phyloP scores from a whole-genome alignment of 2,329 filamentous ascomycete species.

The Dendrostoma leiphaemia region DNA sequence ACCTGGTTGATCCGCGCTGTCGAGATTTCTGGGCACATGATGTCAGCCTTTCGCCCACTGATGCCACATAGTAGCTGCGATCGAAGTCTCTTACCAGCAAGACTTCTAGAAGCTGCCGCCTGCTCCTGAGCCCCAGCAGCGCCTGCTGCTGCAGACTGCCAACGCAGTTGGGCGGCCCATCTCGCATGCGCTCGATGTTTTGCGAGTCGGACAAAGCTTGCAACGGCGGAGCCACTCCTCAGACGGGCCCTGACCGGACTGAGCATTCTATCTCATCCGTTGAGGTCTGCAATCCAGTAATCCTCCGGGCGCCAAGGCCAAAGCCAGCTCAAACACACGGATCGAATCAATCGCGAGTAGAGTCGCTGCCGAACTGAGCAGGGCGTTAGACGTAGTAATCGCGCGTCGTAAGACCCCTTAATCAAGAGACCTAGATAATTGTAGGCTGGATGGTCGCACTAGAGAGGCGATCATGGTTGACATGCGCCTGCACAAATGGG shows the following conservation, averaged over 20 bases:
- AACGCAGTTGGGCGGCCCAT: conserved; percentile 40
- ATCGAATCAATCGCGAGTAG: not conserved
- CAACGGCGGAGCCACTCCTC: conserved; percentile 37
- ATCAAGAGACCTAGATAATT: not conserved
- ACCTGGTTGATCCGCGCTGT: conserved; percentile 84
- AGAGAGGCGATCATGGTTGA: conserved; percentile 7
- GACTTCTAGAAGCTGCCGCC: conserved; percentile 23
- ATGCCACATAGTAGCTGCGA: conserved; percentile 5
- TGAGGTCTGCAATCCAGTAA: not conserved
- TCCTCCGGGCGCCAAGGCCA: not conserved
- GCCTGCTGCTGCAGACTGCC: conserved; percentile 34
- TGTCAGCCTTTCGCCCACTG: conserved; percentile 16
- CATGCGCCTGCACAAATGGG: not conserved
- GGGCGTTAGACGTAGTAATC: not conserved
- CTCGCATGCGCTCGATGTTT: conserved; percentile 43
- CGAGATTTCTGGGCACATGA: conserved; percentile 39
- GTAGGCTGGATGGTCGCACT: conserved; percentile 7
- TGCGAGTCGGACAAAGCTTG: conserved; percentile 51
- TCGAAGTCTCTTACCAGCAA: conserved; percentile 39
- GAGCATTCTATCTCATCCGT: conserved; percentile 35
- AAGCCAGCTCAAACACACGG: not conserved
- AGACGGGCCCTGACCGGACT: conserved; percentile 35
- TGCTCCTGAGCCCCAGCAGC: conserved; percentile 14
- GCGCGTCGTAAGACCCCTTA: not conserved
- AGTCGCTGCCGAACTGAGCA: not conserved